Conservation (phyloP, 2,329 filamentous ascomycete species). For the Phaeosphaeriaceae sp. region DNA sequence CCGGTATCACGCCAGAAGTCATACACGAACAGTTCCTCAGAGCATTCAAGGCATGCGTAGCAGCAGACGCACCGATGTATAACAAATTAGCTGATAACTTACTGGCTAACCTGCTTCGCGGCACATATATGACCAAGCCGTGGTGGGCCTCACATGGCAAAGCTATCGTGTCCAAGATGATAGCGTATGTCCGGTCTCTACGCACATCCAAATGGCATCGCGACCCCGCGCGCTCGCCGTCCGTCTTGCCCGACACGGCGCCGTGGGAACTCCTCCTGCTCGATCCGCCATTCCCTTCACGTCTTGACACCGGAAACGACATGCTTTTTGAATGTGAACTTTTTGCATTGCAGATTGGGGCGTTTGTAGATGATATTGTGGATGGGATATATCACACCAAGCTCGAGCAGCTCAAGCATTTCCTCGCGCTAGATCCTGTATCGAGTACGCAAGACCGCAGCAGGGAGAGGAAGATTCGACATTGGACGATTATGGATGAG, state of each 20-base stretch:
- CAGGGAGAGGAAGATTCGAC: not conserved
- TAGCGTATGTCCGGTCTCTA: constrained; percentile 22
- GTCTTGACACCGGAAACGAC: not conserved
- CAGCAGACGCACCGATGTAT: constrained; percentile 15
- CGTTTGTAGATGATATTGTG: constrained; percentile 20
- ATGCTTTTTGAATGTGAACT: constrained; percentile 12
- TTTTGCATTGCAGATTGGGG: constrained; percentile 23
- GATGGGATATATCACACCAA: constrained; percentile 25
- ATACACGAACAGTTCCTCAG: constrained; percentile 24
- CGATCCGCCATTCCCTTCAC: constrained; percentile 20
- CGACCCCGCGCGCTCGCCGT: constrained; percentile 20
- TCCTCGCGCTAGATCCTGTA: constrained; percentile 3
- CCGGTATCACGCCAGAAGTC: constrained; percentile 16
- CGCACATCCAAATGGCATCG: constrained; percentile 32
- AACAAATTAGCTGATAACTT: not conserved
- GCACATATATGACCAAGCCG: constrained; percentile 3
- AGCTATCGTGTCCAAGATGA: constrained; percentile 25
- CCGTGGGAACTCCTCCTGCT: constrained; percentile 33
- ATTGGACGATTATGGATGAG: not conserved
- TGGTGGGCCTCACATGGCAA: constrained; percentile 21
- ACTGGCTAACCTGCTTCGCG: not conserved
- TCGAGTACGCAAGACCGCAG: not conserved
- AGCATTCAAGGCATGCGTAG: constrained; percentile 20
- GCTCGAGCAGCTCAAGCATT: constrained; percentile 11
- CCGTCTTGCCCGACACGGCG: constrained; percentile 34